Percentiles rank a stretch among this genome's conserved stretches.
These are phyloP conservation scores for Acanthamoeba culbertsoni DNA, from an alignment of 208 protist genomes.

Conservation along the genomic window DNA sequence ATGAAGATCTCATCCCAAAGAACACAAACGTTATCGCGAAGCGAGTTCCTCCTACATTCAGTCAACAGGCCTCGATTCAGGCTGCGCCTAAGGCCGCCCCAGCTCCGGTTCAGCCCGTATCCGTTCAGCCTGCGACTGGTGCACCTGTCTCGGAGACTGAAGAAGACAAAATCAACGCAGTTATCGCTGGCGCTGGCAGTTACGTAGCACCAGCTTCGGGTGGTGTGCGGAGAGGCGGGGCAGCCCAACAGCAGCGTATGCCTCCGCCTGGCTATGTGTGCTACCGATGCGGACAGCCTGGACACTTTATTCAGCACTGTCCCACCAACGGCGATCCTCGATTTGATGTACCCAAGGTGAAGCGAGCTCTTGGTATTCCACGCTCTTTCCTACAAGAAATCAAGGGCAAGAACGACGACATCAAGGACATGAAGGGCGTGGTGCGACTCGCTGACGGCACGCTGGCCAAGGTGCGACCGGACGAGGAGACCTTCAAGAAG, in stretches of 20 bases:
- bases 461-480: background rate
- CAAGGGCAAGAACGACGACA: background rate
- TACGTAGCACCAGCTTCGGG: background rate
- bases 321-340: slow-evolving; percentile 76
- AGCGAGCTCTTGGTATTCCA: slow-evolving; percentile 77
- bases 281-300: slow-evolving; percentile 72
- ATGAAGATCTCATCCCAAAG: slow-evolving; percentile 70
- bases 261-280: slow-evolving; percentile 73
- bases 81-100: background rate
- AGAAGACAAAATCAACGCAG: background rate
- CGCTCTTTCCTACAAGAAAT: slow-evolving; percentile 68
- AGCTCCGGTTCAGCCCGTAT: background rate
- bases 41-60: slow-evolving; percentile 62
- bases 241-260: background rate
- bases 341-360: slow-evolving; percentile 71
- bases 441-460: background rate
- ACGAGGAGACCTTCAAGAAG: background rate
- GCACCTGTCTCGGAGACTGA: background rate
- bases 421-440: background rate
- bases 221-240: background rate
- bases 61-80: background rate
- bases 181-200: background rate
- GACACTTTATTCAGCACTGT: slow-evolving; percentile 79
- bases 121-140: background rate
- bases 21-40: slow-evolving; percentile 78